Base-by-base conservation (phyloP, 2,329 filamentous ascomycete genomes). In the Trichocomaceae sp. region DNA sequence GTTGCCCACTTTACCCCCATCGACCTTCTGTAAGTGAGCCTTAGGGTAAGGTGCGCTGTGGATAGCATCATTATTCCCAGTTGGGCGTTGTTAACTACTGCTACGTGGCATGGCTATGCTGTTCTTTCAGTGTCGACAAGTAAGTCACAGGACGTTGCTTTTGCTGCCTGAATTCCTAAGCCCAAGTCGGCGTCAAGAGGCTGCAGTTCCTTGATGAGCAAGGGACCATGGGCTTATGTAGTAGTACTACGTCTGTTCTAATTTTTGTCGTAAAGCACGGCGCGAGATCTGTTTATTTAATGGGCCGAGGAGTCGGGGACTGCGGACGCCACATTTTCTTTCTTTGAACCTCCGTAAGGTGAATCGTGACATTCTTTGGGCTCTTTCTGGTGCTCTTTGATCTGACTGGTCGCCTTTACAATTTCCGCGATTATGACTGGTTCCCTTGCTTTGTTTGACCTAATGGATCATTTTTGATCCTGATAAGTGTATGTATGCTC, bases 371-470 rank as follows among this genome's bases (percentile, higher is more conserved):
- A 50, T 44, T 45, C 44, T 42, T 51, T 15, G n/a, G 17, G 39
- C 19, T 44, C 26, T 51, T 15, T 33, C 49, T 13, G 20, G 26
- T 45, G 48, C 31, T 51, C 49, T 51, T 42, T 33, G 35, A 35
- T 19, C 29, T 45, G 53, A 55, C 48, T 55, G 53, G 53, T 31
- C 26, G 53, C 53, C 50, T 37, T 55, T 50, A 19, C 35, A 50
- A 50, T 55, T 50, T 50, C n/a, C 13, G 41, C 47, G 47, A 15
- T 29, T 50, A 7, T 50, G 53, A 55, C 48, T 55, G 53, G 53
- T 19, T 22, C 5, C 26, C 17, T 37, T 29, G 29, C 20, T 23
- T 29, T 9, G n/a, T 29, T 29, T 19, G 26, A 26, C 31, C 35
- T n/a, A 17, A 13, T 17, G 13, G 35, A 39, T n/a, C 17, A 12